Percentiles rank a stretch among this genome's conserved stretches.
Evolutionary conservation across 768 basidiomycete species (phyloP).

Genomic region (Termitomyces heimii): DNA sequence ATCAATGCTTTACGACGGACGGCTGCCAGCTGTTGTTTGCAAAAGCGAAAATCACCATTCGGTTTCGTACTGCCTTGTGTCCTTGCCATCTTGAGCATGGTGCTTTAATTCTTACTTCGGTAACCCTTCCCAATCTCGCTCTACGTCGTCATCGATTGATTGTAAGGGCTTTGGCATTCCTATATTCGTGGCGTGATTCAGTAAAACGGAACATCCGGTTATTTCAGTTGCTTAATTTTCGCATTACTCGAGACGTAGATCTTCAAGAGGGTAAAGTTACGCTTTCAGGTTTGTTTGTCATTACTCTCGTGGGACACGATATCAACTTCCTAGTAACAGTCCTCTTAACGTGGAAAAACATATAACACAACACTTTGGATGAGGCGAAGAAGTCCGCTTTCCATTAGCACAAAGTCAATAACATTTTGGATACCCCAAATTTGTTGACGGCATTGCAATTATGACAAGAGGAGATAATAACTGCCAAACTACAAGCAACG

Average conservation of each 20-base stretch:
- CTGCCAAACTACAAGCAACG: no score
- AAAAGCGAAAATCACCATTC: no score
- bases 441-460: no score
- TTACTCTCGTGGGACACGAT: neutral
- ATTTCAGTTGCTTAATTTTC: slow-evolving; percentile 76
- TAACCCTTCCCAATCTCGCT: neutral
- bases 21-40: no score
- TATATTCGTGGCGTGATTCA: slow-evolving; percentile 64
- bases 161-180: slow-evolving; percentile 31
- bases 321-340: neutral
- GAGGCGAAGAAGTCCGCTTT: neutral
- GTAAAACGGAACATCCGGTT: slow-evolving; percentile 59
- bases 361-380: neutral
- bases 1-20: no score
- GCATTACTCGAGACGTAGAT: slow-evolving; percentile 58
- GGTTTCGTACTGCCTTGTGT: no score
- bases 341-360: neutral
- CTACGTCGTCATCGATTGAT: slow-evolving; percentile 13
- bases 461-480: no score
- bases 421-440: no score
- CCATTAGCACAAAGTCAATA: neutral
- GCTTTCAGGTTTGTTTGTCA: slow-evolving; percentile 24
- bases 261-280: slow-evolving; percentile 83
- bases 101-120: slow-evolving; percentile 18
- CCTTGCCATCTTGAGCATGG: no score